Evolutionary conservation across 768 basidiomycete species (phyloP), one percentile per base, ranked within the genome.

Genomic region (Hypsizygus marmoreus): DNA sequence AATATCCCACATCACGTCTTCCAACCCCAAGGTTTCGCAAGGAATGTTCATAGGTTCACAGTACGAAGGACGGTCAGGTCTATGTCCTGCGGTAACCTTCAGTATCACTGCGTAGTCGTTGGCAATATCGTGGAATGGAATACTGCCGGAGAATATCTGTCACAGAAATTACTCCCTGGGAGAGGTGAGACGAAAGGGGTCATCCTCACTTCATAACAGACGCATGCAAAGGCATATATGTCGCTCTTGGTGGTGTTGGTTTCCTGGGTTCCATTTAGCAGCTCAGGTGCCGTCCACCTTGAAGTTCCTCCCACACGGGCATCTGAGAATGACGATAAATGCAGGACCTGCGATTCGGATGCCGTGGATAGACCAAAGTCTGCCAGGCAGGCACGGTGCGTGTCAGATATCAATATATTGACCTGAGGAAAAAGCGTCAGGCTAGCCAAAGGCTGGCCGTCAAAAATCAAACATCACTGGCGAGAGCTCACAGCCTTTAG

Each of bases 161-260:
- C n/a, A n/a, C n/a, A n/a, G n/a, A n/a, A n/a, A n/a, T n/a, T n/a
- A n/a, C n/a, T n/a, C n/a, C n/a, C n/a, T n/a, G n/a, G n/a, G n/a
- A n/a, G n/a, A n/a, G n/a, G n/a, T n/a, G n/a, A n/a, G n/a, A n/a
- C n/a, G n/a, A n/a, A n/a, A n/a, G n/a, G n/a, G n/a, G n/a, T n/a
- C n/a, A n/a, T 41, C 6, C 13, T 6, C 26, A 69, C 68, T 63
- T 69, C 69, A 43, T 66, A 69, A 9, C 59, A 46, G 29, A 66
- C 56, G 40, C 51, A 58, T 2, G 59, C 69, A 38, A 69, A 62
- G 4, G 68, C 56, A 40, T 71, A 69, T 22, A 69, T 62, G 39
- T 69, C 68, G 25, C 61, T 63, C 17, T 40, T 30, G 47, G 59
- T 58, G 23, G 38, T 57, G 9, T 42, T 54, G 1, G 24, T 31